Conservation (phyloP, 192 early-diverging fungal genomes). For the Geranomyces variabilis region DNA sequence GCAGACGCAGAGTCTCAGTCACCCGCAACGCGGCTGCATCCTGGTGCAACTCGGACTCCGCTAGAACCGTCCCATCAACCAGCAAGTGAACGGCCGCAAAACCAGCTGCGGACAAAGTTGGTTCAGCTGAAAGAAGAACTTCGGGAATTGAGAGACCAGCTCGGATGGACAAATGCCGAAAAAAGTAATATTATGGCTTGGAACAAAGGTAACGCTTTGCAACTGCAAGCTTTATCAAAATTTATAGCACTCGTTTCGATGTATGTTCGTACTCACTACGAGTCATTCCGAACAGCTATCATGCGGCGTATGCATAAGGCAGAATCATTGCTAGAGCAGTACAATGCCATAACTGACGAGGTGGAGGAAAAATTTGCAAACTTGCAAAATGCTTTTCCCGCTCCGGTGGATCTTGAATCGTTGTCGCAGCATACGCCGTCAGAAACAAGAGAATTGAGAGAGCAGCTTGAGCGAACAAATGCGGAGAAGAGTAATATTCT, state of each 20-base stretch:
- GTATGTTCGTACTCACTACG: not conserved
- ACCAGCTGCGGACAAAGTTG: constrained; percentile 5
- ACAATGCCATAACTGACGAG: constrained; percentile 18
- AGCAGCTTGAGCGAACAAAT: constrained; percentile 11
- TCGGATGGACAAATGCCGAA: constrained; percentile 15
- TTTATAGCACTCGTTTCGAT: not conserved
- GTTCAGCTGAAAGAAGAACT: not conserved
- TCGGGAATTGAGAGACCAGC: not conserved
- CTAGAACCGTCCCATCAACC: too few species aligned
- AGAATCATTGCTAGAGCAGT: constrained; percentile 20
- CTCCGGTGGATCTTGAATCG: too few species aligned
- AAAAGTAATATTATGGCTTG: constrained; percentile 1
- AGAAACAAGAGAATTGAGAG: too few species aligned
- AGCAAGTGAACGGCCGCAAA: too few species aligned
- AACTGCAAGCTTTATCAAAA: too few species aligned
- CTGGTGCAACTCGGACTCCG: too few species aligned
- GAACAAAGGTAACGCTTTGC: constrained; percentile 9
- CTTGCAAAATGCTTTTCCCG: not conserved
- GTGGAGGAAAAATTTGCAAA: constrained; percentile 8
- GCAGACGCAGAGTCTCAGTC: not conserved
- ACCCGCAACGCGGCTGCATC: too few species aligned
- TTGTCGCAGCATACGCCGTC: not conserved
- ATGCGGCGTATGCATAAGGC: constrained; percentile 9
- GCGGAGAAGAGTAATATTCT: constrained; percentile 17
- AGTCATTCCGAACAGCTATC: not conserved